These are phyloP conservation scores for Achlya hypogyna DNA, from an alignment of 352 stramenopile genomes.

Conservation along the genomic window DNA sequence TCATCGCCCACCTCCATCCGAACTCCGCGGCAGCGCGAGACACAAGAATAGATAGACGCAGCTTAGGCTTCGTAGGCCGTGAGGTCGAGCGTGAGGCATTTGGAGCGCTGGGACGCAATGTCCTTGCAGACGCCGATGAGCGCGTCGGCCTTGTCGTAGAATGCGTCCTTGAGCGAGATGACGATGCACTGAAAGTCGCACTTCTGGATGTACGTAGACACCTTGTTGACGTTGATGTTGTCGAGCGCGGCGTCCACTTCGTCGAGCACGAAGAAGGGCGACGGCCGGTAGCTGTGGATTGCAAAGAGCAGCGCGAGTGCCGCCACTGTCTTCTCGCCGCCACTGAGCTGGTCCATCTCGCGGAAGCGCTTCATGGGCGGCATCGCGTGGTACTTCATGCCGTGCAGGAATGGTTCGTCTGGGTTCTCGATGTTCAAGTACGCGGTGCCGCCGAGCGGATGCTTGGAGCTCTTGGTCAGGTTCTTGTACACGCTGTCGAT, in stretches of 20 bases:
- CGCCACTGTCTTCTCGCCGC: constrained; percentile 98
- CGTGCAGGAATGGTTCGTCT: constrained; percentile 95
- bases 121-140: constrained; percentile 90
- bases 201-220: constrained; percentile 95
- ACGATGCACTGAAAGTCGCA: constrained; percentile 96
- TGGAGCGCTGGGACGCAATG: constrained; percentile 57
- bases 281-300: constrained; percentile 95
- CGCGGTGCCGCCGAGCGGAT: constrained; percentile 85
- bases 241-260: constrained; percentile 99
- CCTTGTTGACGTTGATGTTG: constrained; percentile 99
- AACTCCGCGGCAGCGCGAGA: too few species aligned
- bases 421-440: constrained; percentile 81
- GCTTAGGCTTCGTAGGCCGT: constrained; percentile 43
- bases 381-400: constrained; percentile 99
- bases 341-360: constrained; percentile 97
- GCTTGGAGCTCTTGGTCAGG: constrained; percentile 96
- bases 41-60: constrained; percentile 10
- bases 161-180: constrained; percentile 97
- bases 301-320: constrained; percentile 98
- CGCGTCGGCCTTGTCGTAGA: constrained; percentile 92
- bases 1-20: too few species aligned
- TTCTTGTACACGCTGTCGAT: constrained; percentile 96
- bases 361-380: constrained; percentile 98
- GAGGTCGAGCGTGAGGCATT: constrained; percentile 73
- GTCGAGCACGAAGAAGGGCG: constrained; percentile 99